A percentile compares a stretch with the other conserved stretches of the same genome.
Conservation (phyloP, 495 filamentous ascomycete species). For the Parachaetomium inaequale region DNA sequence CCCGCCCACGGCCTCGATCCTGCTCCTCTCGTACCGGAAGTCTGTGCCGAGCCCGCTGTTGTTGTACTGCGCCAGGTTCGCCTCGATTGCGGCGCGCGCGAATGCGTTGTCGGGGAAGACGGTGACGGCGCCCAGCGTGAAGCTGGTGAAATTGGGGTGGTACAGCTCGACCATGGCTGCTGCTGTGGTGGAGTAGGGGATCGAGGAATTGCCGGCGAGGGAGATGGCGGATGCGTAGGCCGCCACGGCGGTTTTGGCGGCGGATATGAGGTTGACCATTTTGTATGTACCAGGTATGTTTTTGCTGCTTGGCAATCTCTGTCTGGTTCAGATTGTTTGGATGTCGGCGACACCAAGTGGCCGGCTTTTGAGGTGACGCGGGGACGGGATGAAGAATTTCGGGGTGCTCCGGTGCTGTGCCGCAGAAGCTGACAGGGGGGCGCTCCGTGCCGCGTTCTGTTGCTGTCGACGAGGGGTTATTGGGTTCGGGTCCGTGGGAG, state of each 20-base stretch:
- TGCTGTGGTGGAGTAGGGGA: not conserved
- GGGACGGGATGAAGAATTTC: too few relatives aligned
- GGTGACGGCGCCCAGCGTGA: not conserved
- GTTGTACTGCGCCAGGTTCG: not conserved
- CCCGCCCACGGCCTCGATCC: not conserved
- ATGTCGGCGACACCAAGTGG: too few relatives aligned
- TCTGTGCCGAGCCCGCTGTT: not conserved
- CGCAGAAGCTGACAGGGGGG: too few relatives aligned
- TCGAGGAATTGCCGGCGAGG: not conserved
- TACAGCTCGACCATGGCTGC: not conserved
- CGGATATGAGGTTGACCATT: not conserved
- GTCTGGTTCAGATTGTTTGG: too few relatives aligned
- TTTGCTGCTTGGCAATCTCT: too few relatives aligned
- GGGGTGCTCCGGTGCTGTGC: too few relatives aligned
- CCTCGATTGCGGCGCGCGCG: not conserved
- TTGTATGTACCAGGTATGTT: too few relatives aligned
- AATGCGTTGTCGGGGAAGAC: not conserved
- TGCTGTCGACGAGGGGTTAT: too few relatives aligned
- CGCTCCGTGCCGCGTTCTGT: too few relatives aligned
- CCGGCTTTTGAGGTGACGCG: too few relatives aligned
- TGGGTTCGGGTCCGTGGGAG: too few relatives aligned
- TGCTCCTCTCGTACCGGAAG: not conserved
- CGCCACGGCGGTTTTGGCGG: not conserved
- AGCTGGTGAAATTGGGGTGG: not conserved
- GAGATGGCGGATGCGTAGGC: not conserved